Percentiles rank a stretch among this genome's conserved stretches.
These are phyloP conservation scores for Thraustochytrium striatum DNA, from an alignment of 352 stramenopile genomes.

Conservation along the genomic window DNA sequence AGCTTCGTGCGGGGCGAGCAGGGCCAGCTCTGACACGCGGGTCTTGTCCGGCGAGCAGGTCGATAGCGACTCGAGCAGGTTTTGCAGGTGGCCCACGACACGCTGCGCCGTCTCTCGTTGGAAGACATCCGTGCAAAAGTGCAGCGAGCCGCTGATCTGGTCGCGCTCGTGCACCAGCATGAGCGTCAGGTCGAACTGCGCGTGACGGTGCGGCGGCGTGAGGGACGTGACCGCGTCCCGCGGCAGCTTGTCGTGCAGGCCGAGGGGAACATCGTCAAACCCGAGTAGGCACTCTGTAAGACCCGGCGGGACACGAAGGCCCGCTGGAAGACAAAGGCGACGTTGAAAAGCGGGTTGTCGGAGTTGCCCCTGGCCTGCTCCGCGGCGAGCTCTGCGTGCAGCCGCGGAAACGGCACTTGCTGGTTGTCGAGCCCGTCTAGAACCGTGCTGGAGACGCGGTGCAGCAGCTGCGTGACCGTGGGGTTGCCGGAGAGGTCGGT, in stretches of 20 bases:
- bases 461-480: slow-evolving; percentile 46
- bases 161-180: slow-evolving; percentile 30
- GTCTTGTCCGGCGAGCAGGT: not conserved
- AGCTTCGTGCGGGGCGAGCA: slow-evolving; percentile 12
- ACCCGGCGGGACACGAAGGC: not conserved
- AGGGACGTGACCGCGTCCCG: not conserved
- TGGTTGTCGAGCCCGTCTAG: slow-evolving; percentile 51
- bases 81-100: not conserved
- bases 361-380: slow-evolving; percentile 20
- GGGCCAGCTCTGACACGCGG: not conserved
- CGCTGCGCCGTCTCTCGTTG: not conserved
- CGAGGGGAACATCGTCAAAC: slow-evolving; percentile 29
- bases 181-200: slow-evolving; percentile 37
- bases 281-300: slow-evolving; percentile 21
- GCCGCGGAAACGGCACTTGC: slow-evolving; percentile 49
- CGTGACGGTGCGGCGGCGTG: not conserved
- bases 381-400: slow-evolving; percentile 44
- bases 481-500: slow-evolving; percentile 43
- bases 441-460: slow-evolving; percentile 46
- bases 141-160: not conserved
- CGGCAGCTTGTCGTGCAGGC: not conserved
- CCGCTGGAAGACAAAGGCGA: slow-evolving; percentile 32
- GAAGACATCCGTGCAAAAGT: slow-evolving; percentile 50
- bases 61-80: not conserved
- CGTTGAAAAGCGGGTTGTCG: slow-evolving; percentile 37